These are phyloP conservation scores for Agrocybe pediades DNA, from an alignment of 768 basidiomycete species.

Conservation along the genomic window DNA sequence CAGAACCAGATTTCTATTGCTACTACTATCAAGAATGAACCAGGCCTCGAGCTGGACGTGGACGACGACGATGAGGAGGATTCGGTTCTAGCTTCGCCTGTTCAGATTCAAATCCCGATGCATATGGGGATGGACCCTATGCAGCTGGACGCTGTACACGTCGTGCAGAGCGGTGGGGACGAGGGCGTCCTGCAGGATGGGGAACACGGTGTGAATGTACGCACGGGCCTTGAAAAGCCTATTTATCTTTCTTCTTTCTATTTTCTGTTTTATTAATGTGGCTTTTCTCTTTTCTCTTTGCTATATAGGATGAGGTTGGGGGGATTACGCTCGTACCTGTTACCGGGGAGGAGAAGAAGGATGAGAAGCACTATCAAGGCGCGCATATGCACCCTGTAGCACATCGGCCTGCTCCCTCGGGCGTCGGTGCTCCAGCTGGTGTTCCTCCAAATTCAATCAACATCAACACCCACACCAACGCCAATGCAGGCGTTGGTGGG, in stretches of 20 bases:
- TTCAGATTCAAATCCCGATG: neutral
- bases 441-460: neutral
- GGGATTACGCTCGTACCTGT: neutral
- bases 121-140: neutral
- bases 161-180: slow-evolving; percentile 1
- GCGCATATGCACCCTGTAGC: slow-evolving; percentile 60
- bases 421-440: neutral
- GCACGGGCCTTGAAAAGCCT: neutral
- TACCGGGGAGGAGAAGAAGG: slow-evolving; percentile 8
- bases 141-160: slow-evolving; percentile 11
- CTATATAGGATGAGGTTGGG: slow-evolving; percentile 1
- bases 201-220: neutral
- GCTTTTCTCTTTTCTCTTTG: neutral
- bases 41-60: slow-evolving; percentile 21
- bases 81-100: slow-evolving; percentile 11
- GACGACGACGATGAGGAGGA: slow-evolving; percentile 13
- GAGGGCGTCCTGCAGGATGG: neutral
- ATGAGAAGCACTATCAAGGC: slow-evolving; percentile 30
- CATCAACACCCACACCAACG: neutral
- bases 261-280: neutral
- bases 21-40: neutral
- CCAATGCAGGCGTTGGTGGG: neutral
- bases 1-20: neutral
- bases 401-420: slow-evolving; percentile 23
- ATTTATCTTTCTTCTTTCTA: neutral